These are phyloP conservation scores for Lyophyllum shimeji DNA, from an alignment of 768 basidiomycete species.

Conservation along the genomic window DNA sequence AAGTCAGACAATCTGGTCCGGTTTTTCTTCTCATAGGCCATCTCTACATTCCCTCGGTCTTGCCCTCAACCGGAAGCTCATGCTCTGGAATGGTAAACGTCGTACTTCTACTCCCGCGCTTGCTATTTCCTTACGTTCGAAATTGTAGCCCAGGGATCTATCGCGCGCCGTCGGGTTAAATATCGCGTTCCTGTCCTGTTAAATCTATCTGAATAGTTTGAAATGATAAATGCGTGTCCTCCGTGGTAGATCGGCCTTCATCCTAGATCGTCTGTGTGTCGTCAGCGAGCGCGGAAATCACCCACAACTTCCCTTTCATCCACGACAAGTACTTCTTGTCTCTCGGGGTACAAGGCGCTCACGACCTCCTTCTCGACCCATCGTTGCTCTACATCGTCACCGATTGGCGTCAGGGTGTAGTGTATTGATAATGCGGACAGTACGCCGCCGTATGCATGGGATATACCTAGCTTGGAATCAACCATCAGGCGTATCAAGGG, in stretches of 20 bases:
- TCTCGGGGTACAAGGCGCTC: slow-evolving; percentile 60
- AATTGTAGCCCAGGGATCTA: too few relatives aligned
- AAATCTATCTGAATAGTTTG: too few relatives aligned
- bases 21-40: too few relatives aligned
- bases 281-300: slow-evolving; percentile 27
- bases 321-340: slow-evolving; percentile 48
- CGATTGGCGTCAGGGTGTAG: slow-evolving; percentile 74
- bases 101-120: too few relatives aligned
- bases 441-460: slow-evolving; percentile 92
- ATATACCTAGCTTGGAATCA: slow-evolving; percentile 60
- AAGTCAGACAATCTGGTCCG: too few relatives aligned
- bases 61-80: too few relatives aligned
- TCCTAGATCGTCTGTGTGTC: slow-evolving; percentile 3
- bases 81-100: too few relatives aligned
- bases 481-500: background rate
- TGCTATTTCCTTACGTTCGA: too few relatives aligned
- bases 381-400: slow-evolving; percentile 26
- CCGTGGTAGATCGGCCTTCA: background rate
- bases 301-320: slow-evolving; percentile 48
- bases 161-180: too few relatives aligned
- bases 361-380: slow-evolving; percentile 69
- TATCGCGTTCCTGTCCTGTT: too few relatives aligned
- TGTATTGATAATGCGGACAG: slow-evolving; percentile 86
- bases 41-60: too few relatives aligned
- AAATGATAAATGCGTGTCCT: too few relatives aligned